Evolutionary conservation across 2,329 filamentous ascomycete genomes (phyloP).

Genomic region (Hymenoscyphus scutula): DNA sequence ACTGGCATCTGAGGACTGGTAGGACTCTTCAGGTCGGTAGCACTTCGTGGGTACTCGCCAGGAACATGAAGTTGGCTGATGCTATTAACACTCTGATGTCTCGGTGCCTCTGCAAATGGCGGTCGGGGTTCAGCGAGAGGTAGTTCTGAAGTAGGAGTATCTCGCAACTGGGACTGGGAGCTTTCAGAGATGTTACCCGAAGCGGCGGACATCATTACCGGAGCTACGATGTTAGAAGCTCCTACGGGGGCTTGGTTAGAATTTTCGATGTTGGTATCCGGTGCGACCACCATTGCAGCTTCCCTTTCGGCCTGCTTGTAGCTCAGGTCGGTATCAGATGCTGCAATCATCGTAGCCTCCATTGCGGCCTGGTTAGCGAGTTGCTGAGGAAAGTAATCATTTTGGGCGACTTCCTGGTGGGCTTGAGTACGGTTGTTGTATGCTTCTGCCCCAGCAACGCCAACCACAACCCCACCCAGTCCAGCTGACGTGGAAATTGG

Average conservation of each 20-base stretch:
- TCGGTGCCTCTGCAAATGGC: conserved; percentile 26
- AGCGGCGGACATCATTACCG: conserved; percentile 26
- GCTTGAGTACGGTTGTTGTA: conserved; percentile 20
- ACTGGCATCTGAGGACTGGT: conserved; percentile 1
- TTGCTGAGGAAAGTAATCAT: conserved; percentile 21
- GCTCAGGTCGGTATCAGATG: conserved; percentile 25
- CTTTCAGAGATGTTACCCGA: conserved; percentile 18
- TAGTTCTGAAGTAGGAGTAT: conserved; percentile 17
- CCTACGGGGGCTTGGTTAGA: not conserved
- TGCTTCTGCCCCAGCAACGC: conserved; percentile 21
- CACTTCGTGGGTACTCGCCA: conserved; percentile 31
- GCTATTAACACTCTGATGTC: conserved; percentile 30
- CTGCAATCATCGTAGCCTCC: conserved; percentile 29
- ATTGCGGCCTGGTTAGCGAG: conserved; percentile 19
- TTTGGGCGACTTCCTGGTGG: conserved; percentile 17
- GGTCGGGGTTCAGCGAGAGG: conserved; percentile 17
- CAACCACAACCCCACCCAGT: conserved; percentile 25
- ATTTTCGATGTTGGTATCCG: conserved; percentile 15
- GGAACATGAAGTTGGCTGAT: conserved; percentile 36
- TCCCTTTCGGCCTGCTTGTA: conserved; percentile 19
- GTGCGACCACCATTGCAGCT: conserved; percentile 22
- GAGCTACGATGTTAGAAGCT: conserved; percentile 8
- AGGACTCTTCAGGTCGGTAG: not conserved
- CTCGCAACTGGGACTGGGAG: conserved; percentile 8
- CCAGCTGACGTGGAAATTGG: conserved; percentile 21